phyloP scores from a whole-genome alignment of 805 yeast genomes.

The Zygosaccharomyces bailii region DNA sequence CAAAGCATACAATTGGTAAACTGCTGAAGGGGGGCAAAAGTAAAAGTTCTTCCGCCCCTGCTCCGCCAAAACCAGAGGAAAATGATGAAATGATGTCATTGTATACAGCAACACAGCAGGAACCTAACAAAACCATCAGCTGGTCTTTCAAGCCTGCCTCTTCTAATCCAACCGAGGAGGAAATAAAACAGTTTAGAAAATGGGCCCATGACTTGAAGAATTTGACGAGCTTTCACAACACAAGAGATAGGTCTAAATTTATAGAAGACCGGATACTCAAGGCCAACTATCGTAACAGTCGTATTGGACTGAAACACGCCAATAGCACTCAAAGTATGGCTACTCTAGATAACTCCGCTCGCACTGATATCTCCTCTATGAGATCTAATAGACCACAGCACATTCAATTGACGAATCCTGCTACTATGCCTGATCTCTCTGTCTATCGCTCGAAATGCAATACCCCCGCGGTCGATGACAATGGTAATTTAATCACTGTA shows the following conservation, averaged over 20 bases:
- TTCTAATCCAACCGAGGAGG: constrained; percentile 42
- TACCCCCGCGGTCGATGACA: constrained; percentile 39
- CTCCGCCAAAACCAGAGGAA: constrained; percentile 8
- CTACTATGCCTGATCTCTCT: constrained; percentile 11
- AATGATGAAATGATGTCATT: constrained; percentile 13
- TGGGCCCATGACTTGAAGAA: constrained; percentile 58
- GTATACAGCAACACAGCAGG: constrained; percentile 16
- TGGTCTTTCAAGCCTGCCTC: constrained; percentile 31
- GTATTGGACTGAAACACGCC: constrained; percentile 4
- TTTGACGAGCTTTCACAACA: constrained; percentile 45
- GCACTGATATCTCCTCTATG: constrained; percentile 8
- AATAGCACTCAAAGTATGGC: constrained; percentile 9
- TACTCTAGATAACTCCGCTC: constrained; percentile 6
- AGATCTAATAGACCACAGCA: constrained; percentile 27
- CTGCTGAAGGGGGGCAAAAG: constrained; percentile 21
- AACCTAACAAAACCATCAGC: constrained; percentile 19
- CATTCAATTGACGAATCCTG: constrained; percentile 25
- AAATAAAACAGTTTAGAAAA: constrained; percentile 41
- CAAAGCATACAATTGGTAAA: constrained; percentile 24
- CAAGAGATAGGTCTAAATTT: constrained; percentile 48
- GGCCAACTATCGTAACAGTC: constrained; percentile 18
- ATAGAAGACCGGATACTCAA: constrained; percentile 38
- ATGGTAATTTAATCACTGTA: constrained; percentile 36
- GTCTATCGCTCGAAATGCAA: constrained; percentile 26
- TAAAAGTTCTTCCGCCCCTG: constrained; percentile 2